phyloP scores from a whole-genome alignment of 1,284 basidiomycete genomes.

The Moesziomyces globuligerus region DNA sequence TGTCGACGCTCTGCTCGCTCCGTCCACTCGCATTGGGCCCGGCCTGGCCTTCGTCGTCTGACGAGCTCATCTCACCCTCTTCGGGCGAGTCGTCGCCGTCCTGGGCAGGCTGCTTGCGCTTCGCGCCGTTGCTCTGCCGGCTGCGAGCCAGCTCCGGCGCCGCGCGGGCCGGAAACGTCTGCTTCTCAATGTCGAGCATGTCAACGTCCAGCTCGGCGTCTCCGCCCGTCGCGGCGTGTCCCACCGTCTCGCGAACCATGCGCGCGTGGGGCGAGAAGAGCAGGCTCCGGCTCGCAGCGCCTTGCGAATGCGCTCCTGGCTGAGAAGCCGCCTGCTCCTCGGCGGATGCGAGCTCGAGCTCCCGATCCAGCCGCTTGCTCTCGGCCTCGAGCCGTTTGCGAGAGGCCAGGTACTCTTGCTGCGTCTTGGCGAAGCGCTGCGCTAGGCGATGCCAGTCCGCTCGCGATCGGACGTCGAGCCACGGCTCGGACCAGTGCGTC shows the following conservation, averaged over 20 bases:
- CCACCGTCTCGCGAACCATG: not conserved
- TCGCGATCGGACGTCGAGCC: constrained; percentile 40
- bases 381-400: constrained; percentile 30
- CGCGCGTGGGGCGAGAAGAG: constrained; percentile 28
- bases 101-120: not conserved
- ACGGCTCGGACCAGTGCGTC: constrained; percentile 47
- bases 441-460: constrained; percentile 46
- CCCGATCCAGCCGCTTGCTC: constrained; percentile 24
- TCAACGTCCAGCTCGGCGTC: not conserved
- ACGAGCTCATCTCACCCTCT: constrained; percentile 48
- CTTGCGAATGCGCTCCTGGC: not conserved
- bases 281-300: constrained; percentile 14
- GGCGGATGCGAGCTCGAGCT: constrained; percentile 17
- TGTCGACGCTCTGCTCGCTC: too few relatives aligned
- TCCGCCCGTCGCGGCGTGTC: not conserved
- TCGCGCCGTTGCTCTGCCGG: not conserved
- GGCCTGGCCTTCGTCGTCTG: constrained; percentile 18
- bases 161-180: constrained; percentile 25
- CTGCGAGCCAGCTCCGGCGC: not conserved
- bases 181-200: constrained; percentile 15
- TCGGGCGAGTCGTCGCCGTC: constrained; percentile 40
- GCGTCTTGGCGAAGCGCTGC: constrained; percentile 38
- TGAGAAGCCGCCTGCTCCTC: constrained; percentile 20
- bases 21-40: not conserved
- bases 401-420: constrained; percentile 29